Evolutionary conservation across 179 eudicot species (phyloP), one percentile per base, ranked within the genome.

Genomic region (Silene coronaria): DNA sequence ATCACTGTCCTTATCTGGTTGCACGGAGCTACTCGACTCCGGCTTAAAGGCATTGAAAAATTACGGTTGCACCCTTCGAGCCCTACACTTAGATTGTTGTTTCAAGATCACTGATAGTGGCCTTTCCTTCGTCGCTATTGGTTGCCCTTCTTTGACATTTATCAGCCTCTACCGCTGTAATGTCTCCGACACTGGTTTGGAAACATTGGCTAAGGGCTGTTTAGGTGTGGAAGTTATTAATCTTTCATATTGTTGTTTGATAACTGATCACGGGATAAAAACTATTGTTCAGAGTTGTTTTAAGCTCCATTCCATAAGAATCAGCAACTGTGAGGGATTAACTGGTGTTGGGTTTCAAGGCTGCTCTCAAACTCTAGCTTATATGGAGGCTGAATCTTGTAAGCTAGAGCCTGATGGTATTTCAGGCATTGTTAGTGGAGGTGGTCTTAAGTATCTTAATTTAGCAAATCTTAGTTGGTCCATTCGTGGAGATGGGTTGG

Each of bases 361-460:
- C 7, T 89, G 90, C 69, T 80, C 89, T 3, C 74, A 68, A 57
- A 80, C 62, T 26, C 69, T 91, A 36, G 68, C 84, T 21, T 89
- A 82, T 78, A 55, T 92, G 62, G 96, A 91, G 82, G 97, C 93
- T 17, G 87, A 90, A 59, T 87, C 88, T 57, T 90, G 96, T 79
- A 86, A 77, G 67, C 88, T 90, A n/a, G 80, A 84, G 67, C 84
- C 90, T 2, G 91, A 87, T 73, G 97, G 97, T n/a, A 74, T 90
- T 13, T 14, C 27, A 58, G 79, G 82, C 21, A 83, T 90, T 58
- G 84, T 89, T 4, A 82, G 94, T 70, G 96, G 96, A 66, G 89
- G 90, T 36, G 92, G 91, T 17, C 85, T 91, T n/a, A 82, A 87
- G 80, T 91, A 89, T 77, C 77, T 91, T 17, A 86, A 82, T 66